Evolutionary conservation across 176 grass and related monocot genomes (phyloP), one percentile per base, ranked within the genome.

Genomic region (Musa itinerans): DNA sequence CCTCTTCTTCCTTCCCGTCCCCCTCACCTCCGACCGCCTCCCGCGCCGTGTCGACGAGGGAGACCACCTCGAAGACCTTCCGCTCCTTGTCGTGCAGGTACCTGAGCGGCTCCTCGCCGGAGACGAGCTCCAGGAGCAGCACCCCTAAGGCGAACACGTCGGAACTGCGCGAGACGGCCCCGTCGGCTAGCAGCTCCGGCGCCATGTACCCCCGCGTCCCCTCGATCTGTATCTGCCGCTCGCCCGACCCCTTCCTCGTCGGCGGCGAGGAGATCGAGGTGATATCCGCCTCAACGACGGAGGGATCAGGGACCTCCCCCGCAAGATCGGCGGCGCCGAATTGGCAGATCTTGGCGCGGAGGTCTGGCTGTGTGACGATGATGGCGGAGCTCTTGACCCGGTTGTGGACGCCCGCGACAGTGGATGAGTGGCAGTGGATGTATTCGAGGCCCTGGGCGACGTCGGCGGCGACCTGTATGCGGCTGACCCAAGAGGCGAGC

Each of bases 161-260:
- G 21, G 89, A 89, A 0, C 76, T 82, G 49, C 81, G 77, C 10
- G 89, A 80, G 1, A 87, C 14, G 89, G 67, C 80, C 92, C 92
- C 52, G 92, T 86, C 12, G 34, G 34, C 34, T 0, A 43, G 34
- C 34, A 43, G 34, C 34, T 43, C 34, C 34, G 34, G 34, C 34
- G 89, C 84, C 84, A 96, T 92, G 84, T 96, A 96, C 54, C 89
- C 92, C 65, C 92, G 87, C 58, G 86, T 83, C 6, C 92, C 92
- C 80, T 89, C 84, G 78, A 96, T 92, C 54, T 86, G 84, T 74
- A 83, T 81, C 70, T 77, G 68, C 0, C 86, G 74, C 79, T 73
- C 86, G 3, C 65, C 59, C 12, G 76, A 83, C 2, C 87, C 23
- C 23, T 64, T 23, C 9, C 29, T 5, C 29, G 29, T 34, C 29